Base-by-base conservation (phyloP, 192 early-diverging fungal species). In the Coemansia sp. region DNA sequence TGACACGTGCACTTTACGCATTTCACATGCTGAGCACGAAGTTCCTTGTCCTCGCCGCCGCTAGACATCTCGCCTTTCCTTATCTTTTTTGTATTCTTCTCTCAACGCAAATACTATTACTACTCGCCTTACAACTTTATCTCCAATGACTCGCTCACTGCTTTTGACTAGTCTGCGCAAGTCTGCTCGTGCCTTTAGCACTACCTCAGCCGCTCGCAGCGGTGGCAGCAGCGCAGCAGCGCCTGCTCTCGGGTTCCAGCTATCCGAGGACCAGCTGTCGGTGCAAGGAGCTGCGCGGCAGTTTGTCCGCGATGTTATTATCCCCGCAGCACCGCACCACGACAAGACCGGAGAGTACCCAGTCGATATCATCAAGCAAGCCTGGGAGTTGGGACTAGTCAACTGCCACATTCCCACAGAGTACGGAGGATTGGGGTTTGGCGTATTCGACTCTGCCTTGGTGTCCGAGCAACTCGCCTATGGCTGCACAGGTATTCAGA, bases 311-410 rank as follows among this genome's bases (percentile, higher is more conserved):
- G 92, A 98, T 39, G 92, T 95, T 52, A 93, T 98, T 70, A 94
- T 90, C 58, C 96, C 96, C 22, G 85, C 92, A 18, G 96, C 96
- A 9, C 95, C 95, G 7, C 90, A 98, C 78, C 94, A 97, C 76
- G 96, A 98, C 77, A 84, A 89, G 62, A 97, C 94, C 18, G 96
- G 96, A 61, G 93, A 97, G 78, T 98, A 97, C 80, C 96, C 96
- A 12, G 79, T 71, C 49, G 91, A 94, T 22, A 82, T 93, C 60
- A 91, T 94, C 80, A 90, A 90, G 78, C 89, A 92, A 83, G 93
- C 92, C 5, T 98, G 96, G 96, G 95, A 98, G 69, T 86, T 95
- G 63, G 96, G 96, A 36, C 85, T 98, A 27, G 87, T 95, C 74
- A 98, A 98, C 86, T 90, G 90, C 7, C 95, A 98, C 78, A 87